A percentile compares a stretch with the other conserved stretches of the same genome.
Conservation (phyloP, 169 alveolate genomes). For the Amoebophrya sp. region DNA sequence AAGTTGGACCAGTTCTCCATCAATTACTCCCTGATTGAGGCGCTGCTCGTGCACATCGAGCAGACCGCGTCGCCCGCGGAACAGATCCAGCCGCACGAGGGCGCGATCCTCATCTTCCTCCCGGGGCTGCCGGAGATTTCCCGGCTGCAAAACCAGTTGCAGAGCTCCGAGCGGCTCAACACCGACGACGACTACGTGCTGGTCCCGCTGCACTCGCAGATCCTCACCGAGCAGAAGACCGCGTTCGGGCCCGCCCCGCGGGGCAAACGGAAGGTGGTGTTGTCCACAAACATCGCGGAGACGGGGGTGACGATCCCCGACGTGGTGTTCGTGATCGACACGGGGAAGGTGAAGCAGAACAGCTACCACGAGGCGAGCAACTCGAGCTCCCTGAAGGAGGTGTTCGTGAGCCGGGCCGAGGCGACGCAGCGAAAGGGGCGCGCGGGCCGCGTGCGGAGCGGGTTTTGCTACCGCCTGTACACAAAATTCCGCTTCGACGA, state of each 20-base stretch:
- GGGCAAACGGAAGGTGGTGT: conserved; percentile 40
- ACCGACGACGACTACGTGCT: neutral
- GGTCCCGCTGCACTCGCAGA: neutral
- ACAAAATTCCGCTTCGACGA: conserved; percentile 13
- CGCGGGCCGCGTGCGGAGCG: conserved; percentile 23
- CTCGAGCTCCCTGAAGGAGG: conserved; percentile 20
- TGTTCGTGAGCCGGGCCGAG: conserved; percentile 24
- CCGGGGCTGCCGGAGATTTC: conserved; percentile 26
- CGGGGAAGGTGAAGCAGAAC: conserved; percentile 53
- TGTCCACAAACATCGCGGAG: conserved; percentile 73
- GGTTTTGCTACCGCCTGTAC: neutral
- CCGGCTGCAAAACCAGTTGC: conserved; percentile 10
- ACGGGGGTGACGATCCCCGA: conserved; percentile 70
- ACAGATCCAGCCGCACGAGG: neutral
- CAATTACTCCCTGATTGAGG: neutral
- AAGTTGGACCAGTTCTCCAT: neutral
- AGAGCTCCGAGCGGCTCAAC: neutral
- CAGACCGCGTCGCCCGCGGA: neutral
- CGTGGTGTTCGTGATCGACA: conserved; percentile 58
- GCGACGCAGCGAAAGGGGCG: conserved; percentile 22
- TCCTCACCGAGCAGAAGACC: neutral
- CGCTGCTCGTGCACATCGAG: neutral
- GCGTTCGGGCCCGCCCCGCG: conserved; percentile 44
- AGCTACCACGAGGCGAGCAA: conserved; percentile 27
- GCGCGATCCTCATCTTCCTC: conserved; percentile 21